Base-by-base conservation (phyloP, 2,329 filamentous ascomycete genomes). In the Xylariales sp. region DNA sequence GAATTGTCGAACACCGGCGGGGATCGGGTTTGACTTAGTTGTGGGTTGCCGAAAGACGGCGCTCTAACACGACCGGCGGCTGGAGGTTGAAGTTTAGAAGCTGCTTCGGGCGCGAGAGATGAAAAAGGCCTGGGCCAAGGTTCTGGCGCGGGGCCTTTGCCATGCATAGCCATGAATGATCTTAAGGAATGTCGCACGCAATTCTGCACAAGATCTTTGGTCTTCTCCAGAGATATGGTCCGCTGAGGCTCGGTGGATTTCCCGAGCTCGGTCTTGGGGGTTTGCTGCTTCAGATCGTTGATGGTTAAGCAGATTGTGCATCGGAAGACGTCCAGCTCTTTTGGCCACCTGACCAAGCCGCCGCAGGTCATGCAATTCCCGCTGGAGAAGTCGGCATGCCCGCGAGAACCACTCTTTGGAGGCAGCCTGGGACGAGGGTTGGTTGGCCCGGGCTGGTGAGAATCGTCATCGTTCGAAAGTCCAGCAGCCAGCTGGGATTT, bases 331-430 rank as follows among this genome's bases (percentile, higher is more conserved):
- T 76, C 76, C 44, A 89, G 63, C 37, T 83, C 77, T 44, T 74
- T 77, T 2, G 88, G 88, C 83, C 88, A 95, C 40, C 84, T 76
- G 47, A 94, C 83, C 40, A 81, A 77, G 38, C 84, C 85, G 51
- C 83, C 85, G 60, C 89, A 95, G 23, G 88, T 90, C 77, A 91
- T 89, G 58, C 89, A 95, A 50, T 78, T 81, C 16, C 87, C 85
- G 21, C 78, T 82, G 19, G 72, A 69, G 52, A 83, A 77, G 48
- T 87, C 78, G 18, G 37, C 38, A 14, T 53, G 54, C 6, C 52
- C 54, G 30, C 47, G 47, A 18, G 43, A 43, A 32, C 40, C 38
- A 33, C 46, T 52, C 28, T 59, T 60, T 29, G 59, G 44, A 37
- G 49, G 53, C 37, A 48, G 43, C 46, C 50, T 61, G 51, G 43